Percentiles rank a stretch among this genome's conserved stretches.
Evolutionary conservation across 2,329 filamentous ascomycete species (phyloP).

Genomic region (Periconia sp.): DNA sequence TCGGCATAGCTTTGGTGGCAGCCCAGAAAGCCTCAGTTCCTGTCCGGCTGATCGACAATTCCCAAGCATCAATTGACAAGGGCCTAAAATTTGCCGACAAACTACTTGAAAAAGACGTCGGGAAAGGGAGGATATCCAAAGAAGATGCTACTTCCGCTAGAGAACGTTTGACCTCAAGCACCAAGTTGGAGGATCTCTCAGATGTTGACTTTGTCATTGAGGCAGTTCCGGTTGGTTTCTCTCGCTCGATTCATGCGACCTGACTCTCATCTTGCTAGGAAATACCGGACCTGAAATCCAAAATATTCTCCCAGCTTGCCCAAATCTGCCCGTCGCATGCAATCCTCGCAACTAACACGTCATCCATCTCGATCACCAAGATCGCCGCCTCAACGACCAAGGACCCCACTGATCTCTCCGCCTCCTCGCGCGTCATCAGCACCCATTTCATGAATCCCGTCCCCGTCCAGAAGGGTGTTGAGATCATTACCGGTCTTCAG

Average conservation of each 20-base stretch:
- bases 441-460: constrained; percentile 99
- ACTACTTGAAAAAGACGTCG: constrained; percentile 88
- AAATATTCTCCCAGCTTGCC: constrained; percentile 84
- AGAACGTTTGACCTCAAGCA: constrained; percentile 71
- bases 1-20: constrained; percentile 94
- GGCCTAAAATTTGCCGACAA: constrained; percentile 93
- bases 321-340: constrained; percentile 82
- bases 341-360: constrained; percentile 96
- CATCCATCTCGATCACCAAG: constrained; percentile 96
- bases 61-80: constrained; percentile 84
- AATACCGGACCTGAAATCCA: constrained; percentile 83
- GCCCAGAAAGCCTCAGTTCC: constrained; percentile 82
- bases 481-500: constrained; percentile 94
- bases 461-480: constrained; percentile 93
- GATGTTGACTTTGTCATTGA: constrained; percentile 97
- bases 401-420: constrained; percentile 79
- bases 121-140: constrained; percentile 84
- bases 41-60: constrained; percentile 84
- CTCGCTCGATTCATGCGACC: not conserved
- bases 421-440: constrained; percentile 85
- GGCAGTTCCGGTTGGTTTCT: constrained; percentile 71
- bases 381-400: constrained; percentile 86
- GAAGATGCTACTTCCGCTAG: constrained; percentile 78
- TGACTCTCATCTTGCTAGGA: constrained; percentile 54
- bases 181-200: constrained; percentile 76